A percentile compares a stretch with the other conserved stretches of the same genome.
Conservation (phyloP, 305 asterid genomes). For the Striga hermonthica region DNA sequence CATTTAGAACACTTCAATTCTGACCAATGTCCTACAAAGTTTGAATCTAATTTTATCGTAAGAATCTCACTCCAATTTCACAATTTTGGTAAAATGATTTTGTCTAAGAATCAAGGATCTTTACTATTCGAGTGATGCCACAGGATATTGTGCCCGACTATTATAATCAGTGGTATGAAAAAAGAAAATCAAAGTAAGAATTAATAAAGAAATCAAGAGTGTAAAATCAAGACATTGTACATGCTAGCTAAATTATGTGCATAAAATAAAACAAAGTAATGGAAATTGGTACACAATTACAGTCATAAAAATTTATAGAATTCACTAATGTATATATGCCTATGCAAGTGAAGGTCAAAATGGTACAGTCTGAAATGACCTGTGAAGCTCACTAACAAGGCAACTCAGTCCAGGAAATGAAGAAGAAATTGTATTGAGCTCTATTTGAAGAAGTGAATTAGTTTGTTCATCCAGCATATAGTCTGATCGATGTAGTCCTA, state of each 20-base stretch:
- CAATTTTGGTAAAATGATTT: not conserved
- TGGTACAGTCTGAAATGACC: slow-evolving; percentile 47
- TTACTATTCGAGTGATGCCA: not conserved
- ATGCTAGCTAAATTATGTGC: too few relatives aligned
- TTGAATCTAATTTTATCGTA: not conserved
- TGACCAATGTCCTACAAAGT: not conserved
- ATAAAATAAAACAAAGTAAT: not conserved
- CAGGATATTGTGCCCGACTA: not conserved
- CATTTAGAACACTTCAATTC: not conserved
- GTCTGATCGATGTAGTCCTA: slow-evolving; percentile 97
- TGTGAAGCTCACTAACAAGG: slow-evolving; percentile 94
- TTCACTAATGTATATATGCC: slow-evolving; percentile 8
- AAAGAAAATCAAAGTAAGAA: not conserved
- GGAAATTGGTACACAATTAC: not conserved
- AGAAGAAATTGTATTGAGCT: slow-evolving; percentile 92
- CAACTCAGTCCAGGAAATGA: slow-evolving; percentile 90
- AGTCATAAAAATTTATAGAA: slow-evolving; percentile 9
- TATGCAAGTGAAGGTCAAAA: slow-evolving; percentile 22
- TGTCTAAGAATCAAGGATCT: not conserved
- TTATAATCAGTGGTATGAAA: not conserved
- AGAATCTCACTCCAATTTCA: not conserved
- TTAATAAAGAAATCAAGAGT: not conserved
- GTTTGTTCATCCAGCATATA: slow-evolving; percentile 95
- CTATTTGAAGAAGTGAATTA: slow-evolving; percentile 87
- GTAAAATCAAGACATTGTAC: not conserved